A percentile compares a stretch with the other conserved stretches of the same genome.
Conservation (phyloP, 176 grass and related monocot species). For the Zoysia japonica region DNA sequence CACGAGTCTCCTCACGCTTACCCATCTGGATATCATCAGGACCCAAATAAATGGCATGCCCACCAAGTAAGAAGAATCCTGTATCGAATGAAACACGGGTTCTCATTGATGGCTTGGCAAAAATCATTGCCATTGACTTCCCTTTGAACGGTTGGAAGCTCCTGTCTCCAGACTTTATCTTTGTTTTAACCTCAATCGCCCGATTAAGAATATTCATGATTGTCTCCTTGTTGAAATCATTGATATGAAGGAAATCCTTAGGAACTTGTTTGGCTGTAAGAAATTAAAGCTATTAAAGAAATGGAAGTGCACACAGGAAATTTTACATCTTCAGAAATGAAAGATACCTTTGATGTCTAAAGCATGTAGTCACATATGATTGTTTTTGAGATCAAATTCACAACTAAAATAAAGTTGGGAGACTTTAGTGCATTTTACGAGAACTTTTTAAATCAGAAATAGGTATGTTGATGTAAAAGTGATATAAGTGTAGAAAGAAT, state of each 20-base stretch:
- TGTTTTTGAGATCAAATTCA: not conserved
- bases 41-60: constrained; percentile 89
- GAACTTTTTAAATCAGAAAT: too few relatives aligned
- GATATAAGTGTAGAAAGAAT: not conserved
- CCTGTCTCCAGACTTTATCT: constrained; percentile 88
- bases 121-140: constrained; percentile 96
- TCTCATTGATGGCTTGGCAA: constrained; percentile 97
- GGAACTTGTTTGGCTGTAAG: constrained; percentile 56
- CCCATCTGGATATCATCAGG: constrained; percentile 99
- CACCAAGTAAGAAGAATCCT: constrained; percentile 92
- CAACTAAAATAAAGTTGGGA: not conserved
- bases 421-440: not conserved
- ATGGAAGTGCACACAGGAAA: not conserved
- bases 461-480: too few relatives aligned
- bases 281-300: constrained; percentile 8
- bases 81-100: constrained; percentile 98
- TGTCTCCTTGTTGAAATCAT: constrained; percentile 92
- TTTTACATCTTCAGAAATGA: not conserved
- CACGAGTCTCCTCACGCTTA: constrained; percentile 93
- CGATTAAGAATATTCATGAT: constrained; percentile 78
- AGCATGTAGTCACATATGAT: not conserved
- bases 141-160: constrained; percentile 91
- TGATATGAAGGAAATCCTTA: constrained; percentile 92
- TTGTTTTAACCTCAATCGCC: constrained; percentile 75
- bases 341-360: not conserved